A percentile compares a stretch with the other conserved stretches of the same genome.
Evolutionary conservation across 139 green algal genomes (phyloP).

Genomic region (Diplosphaera chodatii): DNA sequence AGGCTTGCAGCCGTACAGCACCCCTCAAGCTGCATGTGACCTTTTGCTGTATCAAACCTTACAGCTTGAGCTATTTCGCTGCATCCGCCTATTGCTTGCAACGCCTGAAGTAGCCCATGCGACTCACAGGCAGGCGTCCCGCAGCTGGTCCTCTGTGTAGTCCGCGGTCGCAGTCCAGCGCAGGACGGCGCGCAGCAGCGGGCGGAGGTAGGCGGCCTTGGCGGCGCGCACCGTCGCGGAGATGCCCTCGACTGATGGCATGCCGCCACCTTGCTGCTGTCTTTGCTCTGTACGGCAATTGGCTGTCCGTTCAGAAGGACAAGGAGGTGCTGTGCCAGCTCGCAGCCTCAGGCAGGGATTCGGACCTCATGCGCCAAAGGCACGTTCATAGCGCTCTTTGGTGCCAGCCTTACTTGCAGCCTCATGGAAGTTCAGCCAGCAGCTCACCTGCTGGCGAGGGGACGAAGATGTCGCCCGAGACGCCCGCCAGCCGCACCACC

Average conservation of each 20-base stretch:
- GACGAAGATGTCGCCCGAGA: neutral
- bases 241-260: neutral
- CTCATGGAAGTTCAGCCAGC: neutral
- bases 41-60: no score
- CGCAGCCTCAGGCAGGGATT: no score
- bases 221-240: neutral
- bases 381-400: no score
- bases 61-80: no score
- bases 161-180: slow-evolving; percentile 32
- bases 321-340: no score
- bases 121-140: no score
- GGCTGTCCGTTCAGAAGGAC: no score
- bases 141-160: neutral
- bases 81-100: no score
- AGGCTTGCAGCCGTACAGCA: neutral
- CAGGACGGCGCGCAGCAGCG: slow-evolving; percentile 54
- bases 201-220: slow-evolving; percentile 30
- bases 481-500: slow-evolving; percentile 35
- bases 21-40: no score
- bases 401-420: no score
- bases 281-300: neutral
- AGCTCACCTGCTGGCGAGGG: neutral
- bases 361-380: no score
- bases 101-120: no score
- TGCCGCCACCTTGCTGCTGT: neutral